Evolutionary conservation across 2,329 filamentous ascomycete genomes (phyloP), one percentile per base, ranked within the genome.

Genomic region (Mollisiaceae sp.): DNA sequence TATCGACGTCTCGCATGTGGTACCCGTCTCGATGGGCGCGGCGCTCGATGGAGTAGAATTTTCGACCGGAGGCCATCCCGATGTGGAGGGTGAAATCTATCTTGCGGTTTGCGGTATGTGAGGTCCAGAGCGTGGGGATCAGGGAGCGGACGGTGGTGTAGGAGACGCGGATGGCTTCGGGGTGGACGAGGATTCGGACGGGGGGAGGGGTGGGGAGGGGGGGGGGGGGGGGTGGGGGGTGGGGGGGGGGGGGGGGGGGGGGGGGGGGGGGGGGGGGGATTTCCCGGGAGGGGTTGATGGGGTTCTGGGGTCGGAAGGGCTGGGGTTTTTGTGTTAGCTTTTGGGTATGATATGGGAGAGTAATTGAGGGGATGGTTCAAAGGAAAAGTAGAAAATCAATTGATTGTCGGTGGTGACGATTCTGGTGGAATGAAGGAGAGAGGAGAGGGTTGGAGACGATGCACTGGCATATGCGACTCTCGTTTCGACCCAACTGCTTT

Each of bases 211-310:
- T 43, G 66, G 66, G 81, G 72, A 61, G 22, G 24, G 50, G 32
- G 24, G 18, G 77, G 3, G 27, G 27, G 6, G 27, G 27, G 27
- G 27, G 71, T 72, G 74, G 71, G 70, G 74, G 63, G 63, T 43
- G n/a, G 68, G 47, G 57, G 56, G 14, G 60, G 67, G 43, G 36
- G 65, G 60, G 36, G 74, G 72, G 15, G 82, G 76, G 0, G 82
- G 85, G 5, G 94, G 84, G 70, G 85, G 84, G 2, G 84, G 77
- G 82, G 32, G 82, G 83, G 58, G 90, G 88, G 74, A 97, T 94
- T 75, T 94, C 86, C 84, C 87, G 94, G 2, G 92, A 93, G 9
- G 93, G 92, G 75, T 97, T 97, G 66, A 89, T 80, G 35, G 88
- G 86, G 74, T 89, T 89, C 54, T 89, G 80, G n/a, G 79, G 82